A percentile compares a stretch with the other conserved stretches of the same genome.
These are phyloP conservation scores for Gossypium bickii DNA, from an alignment of 345 rosid species.

Conservation along the genomic window DNA sequence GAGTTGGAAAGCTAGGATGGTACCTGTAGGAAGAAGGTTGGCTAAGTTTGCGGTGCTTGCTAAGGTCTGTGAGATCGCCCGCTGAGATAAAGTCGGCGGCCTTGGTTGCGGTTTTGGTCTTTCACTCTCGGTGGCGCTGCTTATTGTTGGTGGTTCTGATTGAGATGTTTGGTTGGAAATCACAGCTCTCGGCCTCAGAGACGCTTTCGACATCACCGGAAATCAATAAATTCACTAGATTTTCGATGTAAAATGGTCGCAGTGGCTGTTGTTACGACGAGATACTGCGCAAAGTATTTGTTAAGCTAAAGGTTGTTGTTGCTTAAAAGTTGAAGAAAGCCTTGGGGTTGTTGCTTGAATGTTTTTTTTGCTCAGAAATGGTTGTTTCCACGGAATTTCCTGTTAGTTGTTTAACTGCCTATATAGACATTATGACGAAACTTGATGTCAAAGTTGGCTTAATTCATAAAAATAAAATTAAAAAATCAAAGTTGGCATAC, in stretches of 20 bases:
- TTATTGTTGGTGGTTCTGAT: conserved; percentile 9
- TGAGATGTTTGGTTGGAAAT: conserved; percentile 24
- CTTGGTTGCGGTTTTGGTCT: conserved; percentile 34
- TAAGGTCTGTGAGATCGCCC: conserved; percentile 69
- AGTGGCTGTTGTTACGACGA: background rate
- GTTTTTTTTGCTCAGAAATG: background rate
- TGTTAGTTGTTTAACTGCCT: background rate
- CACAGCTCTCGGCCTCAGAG: conserved; percentile 30
- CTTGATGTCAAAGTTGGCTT: no score
- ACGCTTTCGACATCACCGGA: background rate
- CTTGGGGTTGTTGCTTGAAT: background rate
- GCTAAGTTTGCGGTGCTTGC: conserved; percentile 80
- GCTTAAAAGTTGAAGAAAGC: background rate
- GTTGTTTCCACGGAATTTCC: background rate
- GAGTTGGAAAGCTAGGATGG: conserved; percentile 78
- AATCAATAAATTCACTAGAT: background rate
- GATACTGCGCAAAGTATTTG: background rate
- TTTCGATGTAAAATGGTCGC: background rate
- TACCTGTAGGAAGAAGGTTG: conserved; percentile 93
- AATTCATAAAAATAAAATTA: no score
- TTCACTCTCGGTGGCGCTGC: conserved; percentile 19
- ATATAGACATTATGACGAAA: background rate
- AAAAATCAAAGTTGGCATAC: no score
- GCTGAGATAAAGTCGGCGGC: conserved; percentile 42
- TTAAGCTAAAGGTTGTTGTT: no score